Evolutionary conservation across 2,329 filamentous ascomycete species (phyloP), one percentile per base, ranked within the genome.

Genomic region (Leptosphaerulina australis): DNA sequence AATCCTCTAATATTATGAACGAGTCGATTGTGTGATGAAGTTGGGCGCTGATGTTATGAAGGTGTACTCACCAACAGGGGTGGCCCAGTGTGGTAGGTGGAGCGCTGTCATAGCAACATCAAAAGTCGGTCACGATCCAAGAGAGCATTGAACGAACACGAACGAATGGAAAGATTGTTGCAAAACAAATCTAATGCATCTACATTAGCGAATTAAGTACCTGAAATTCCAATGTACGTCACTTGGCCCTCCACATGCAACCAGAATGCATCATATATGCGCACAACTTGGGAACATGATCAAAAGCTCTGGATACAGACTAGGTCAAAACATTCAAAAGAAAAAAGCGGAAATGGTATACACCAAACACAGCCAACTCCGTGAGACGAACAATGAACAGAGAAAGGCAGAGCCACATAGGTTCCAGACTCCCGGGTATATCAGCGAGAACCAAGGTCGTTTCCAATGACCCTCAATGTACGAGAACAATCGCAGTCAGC

Each of bases 291-390:
- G 36, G 8, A 24, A 49, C 11, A 22, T 21, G 5, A 40, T 29
- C 48, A 38, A 47, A 46, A 51, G 54, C 53, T 45, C 53, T 46
- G 57, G 56, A 47, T 44, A 64, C 59, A 64, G 50, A 56, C 55
- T 53, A 44, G 49, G 59, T 37, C 46, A 49, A 43, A 62, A 53
- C 54, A 59, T 60, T 55, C 51, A 47, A 48, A 59, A 47, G 44
- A 60, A 40, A 56, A 53, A 52, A 59, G 58, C 44, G 51, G 58
- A 67, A 63, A 60, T 68, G 68, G 69, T 72, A 72, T 70, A 70
- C 55, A 65, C 67, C 68, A 68, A 63, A 59, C 45, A 58, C 46
- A 63, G 56, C 56, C 48, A 69, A 71, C 67, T 69, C 66, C 69
- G 55, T 60, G 31, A 37, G 62, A 53, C 60, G 54, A 63, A 67